These are phyloP conservation scores for Termitomyces sp. DNA, from an alignment of 768 basidiomycete genomes.

Conservation along the genomic window DNA sequence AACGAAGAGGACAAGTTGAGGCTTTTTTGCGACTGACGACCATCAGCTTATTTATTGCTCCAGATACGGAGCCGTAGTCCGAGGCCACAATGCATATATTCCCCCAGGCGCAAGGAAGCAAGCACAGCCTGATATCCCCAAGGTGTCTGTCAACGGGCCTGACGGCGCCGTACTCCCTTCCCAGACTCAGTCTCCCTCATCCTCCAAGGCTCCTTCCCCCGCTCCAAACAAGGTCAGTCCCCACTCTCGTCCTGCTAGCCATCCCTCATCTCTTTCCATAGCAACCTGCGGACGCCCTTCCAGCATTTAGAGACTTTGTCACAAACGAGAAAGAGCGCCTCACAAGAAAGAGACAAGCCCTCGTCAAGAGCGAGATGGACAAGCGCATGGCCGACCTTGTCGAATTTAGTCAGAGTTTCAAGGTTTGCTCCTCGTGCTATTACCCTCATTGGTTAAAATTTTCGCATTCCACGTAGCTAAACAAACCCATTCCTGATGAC, in stretches of 20 bases:
- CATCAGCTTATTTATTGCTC: constrained; percentile 9
- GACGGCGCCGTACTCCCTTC: constrained; percentile 51
- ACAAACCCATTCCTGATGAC: constrained; percentile 93
- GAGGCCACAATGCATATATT: constrained; percentile 85
- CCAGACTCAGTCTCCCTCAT: constrained; percentile 38
- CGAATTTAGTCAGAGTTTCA: constrained; percentile 92
- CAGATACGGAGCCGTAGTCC: constrained; percentile 91
- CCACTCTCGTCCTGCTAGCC: not conserved
- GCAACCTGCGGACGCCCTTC: constrained; percentile 71
- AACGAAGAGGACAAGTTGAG: constrained; percentile 97
- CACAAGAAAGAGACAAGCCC: constrained; percentile 84
- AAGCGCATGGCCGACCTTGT: constrained; percentile 89
- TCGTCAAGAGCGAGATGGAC: constrained; percentile 92
- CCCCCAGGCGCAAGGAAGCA: constrained; percentile 83
- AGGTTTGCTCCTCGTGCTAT: constrained; percentile 43
- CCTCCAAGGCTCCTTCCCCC: constrained; percentile 61
- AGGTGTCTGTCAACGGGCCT: constrained; percentile 73
- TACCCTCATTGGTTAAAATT: not conserved
- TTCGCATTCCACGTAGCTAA: constrained; percentile 55
- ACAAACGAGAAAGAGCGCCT: constrained; percentile 86
- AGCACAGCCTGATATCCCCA: constrained; percentile 47
- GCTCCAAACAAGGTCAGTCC: constrained; percentile 52
- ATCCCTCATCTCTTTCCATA: not conserved
- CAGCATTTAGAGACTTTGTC: constrained; percentile 90
- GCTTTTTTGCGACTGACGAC: constrained; percentile 11